Evolutionary conservation across 257 asterid species (phyloP).

Genomic region (Capsicum chinense): DNA sequence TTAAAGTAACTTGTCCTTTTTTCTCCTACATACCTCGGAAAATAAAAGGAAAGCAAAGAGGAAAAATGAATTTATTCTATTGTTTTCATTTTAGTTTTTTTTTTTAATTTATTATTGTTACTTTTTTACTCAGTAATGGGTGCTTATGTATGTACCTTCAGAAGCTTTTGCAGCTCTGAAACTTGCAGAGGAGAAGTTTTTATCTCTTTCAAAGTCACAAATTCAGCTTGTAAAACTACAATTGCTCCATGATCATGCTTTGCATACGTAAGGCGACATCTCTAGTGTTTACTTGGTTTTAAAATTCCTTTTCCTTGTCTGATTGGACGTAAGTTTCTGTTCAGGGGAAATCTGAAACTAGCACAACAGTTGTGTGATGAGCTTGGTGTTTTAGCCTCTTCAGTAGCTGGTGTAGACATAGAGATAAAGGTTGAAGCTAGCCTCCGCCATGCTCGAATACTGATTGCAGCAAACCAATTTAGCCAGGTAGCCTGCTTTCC

Average conservation of each 20-base stretch:
- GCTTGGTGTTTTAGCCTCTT: constrained; percentile 86
- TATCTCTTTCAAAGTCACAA: constrained; percentile 77
- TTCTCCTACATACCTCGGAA: constrained; percentile 12
- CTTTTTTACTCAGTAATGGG: not conserved
- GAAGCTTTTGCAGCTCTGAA: constrained; percentile 88
- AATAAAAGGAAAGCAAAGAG: not conserved
- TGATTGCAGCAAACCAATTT: constrained; percentile 92
- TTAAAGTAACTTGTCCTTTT: not conserved
- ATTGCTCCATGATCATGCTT: constrained; percentile 84
- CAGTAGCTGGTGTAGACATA: constrained; percentile 92
- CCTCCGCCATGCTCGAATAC: constrained; percentile 86
- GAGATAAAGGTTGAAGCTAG: constrained; percentile 88
- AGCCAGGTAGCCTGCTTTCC: constrained; percentile 58
- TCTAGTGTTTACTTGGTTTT: constrained; percentile 29
- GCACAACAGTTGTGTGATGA: constrained; percentile 87
- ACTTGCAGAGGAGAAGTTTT: constrained; percentile 80
- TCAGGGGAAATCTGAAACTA: constrained; percentile 80
- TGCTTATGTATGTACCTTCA: constrained; percentile 41
- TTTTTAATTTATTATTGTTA: not conserved
- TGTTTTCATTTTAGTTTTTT: not conserved
- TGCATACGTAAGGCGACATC: constrained; percentile 59
- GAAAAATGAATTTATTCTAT: not conserved
- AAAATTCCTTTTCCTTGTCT: constrained; percentile 29
- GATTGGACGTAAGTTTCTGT: constrained; percentile 26
- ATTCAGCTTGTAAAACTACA: constrained; percentile 76